Evolutionary conservation across 192 early-diverging fungal species (phyloP).

Genomic region (Ambispora gerdemannii): DNA sequence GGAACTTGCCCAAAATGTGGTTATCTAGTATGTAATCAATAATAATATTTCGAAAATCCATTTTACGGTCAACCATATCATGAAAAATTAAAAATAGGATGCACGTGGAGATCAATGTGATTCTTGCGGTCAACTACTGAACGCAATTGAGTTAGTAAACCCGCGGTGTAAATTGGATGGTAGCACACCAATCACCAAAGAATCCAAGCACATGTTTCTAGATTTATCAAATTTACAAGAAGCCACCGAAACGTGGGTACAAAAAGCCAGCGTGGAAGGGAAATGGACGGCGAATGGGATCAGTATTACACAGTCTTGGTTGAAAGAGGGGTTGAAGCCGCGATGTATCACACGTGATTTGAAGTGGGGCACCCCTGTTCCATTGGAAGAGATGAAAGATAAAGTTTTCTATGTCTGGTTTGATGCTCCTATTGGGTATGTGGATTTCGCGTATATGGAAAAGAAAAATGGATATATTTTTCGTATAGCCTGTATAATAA

Average conservation of each 20-base stretch:
- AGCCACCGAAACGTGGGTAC: conserved; percentile 72
- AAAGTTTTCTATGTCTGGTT: conserved; percentile 99
- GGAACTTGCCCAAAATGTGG: conserved; percentile 90
- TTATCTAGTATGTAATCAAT: conserved; percentile 55
- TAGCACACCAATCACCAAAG: conserved; percentile 71
- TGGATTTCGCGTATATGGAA: neutral
- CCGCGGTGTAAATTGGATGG: conserved; percentile 94
- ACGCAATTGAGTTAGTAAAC: conserved; percentile 89
- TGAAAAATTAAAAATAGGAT: conserved; percentile 56
- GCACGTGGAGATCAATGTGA: conserved; percentile 99
- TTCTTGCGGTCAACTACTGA: conserved; percentile 82
- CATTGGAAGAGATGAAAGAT: conserved; percentile 72
- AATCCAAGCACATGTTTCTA: conserved; percentile 90
- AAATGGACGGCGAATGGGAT: conserved; percentile 86
- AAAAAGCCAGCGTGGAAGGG: conserved; percentile 67
- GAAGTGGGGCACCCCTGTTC: conserved; percentile 97
- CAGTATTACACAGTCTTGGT: conserved; percentile 88
- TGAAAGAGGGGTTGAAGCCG: conserved; percentile 87
- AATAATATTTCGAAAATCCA: no score
- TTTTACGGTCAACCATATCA: no score
- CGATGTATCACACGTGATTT: conserved; percentile 98
- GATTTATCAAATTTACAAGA: conserved; percentile 77
- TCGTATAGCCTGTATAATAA: neutral
- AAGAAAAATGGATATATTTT: neutral
- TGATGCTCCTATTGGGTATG: conserved; percentile 88